phyloP scores from a whole-genome alignment of 352 stramenopile genomes.

The Globisporangium radiosum region DNA sequence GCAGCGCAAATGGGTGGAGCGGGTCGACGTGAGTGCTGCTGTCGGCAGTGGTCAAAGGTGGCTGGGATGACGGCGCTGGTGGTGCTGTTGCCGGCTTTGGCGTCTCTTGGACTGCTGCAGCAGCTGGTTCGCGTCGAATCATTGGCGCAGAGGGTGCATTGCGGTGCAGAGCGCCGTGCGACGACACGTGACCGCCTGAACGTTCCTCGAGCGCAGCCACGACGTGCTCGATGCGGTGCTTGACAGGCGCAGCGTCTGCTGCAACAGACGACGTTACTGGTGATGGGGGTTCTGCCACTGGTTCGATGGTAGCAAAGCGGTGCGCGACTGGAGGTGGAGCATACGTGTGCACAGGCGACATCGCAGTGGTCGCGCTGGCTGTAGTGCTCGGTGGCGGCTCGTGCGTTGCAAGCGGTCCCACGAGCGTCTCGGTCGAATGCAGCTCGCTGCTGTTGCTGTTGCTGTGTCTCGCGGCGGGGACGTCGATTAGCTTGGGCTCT shows the following conservation, averaged over 20 bases:
- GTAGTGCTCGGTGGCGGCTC: too few relatives aligned
- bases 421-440: background rate
- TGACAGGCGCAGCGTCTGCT: background rate
- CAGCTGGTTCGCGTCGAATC: background rate
- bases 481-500: slow-evolving; percentile 9
- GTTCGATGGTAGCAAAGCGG: too few relatives aligned
- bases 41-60: background rate
- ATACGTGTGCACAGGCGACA: too few relatives aligned
- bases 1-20: slow-evolving; percentile 45
- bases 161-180: too few relatives aligned
- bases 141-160: background rate
- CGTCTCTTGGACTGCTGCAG: too few relatives aligned
- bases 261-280: background rate
- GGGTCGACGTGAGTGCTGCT: background rate
- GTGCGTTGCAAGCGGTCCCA: too few relatives aligned
- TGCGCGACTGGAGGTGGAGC: too few relatives aligned
- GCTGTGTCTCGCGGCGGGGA: background rate
- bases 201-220: background rate
- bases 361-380: too few relatives aligned
- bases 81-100: background rate
- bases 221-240: background rate
- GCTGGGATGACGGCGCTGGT: slow-evolving; percentile 1
- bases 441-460: background rate
- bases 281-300: too few relatives aligned
- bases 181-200: background rate